Percentiles rank a stretch among this genome's conserved stretches.
These are phyloP conservation scores for Cetraspora pellucida DNA, from an alignment of 192 early-diverging fungal species.

Conservation along the genomic window DNA sequence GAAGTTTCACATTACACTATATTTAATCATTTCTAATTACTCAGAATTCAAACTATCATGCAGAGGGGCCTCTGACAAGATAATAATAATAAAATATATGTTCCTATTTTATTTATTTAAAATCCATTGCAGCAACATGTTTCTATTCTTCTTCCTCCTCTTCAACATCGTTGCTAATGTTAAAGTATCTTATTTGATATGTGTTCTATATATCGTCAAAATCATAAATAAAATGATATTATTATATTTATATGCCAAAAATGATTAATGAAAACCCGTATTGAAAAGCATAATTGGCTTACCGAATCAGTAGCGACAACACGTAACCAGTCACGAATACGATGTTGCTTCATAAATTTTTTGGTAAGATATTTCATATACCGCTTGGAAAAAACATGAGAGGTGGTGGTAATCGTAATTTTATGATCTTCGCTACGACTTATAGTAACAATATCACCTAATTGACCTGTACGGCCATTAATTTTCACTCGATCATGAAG, in stretches of 20 bases:
- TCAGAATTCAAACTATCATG: too few relatives aligned
- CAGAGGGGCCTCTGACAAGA: too few relatives aligned
- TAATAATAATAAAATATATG: not conserved
- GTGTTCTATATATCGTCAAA: slow-evolving; percentile 43
- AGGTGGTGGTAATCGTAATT: slow-evolving; percentile 78
- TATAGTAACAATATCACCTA: slow-evolving; percentile 84
- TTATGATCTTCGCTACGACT: slow-evolving; percentile 69
- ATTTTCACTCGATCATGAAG: slow-evolving; percentile 99
- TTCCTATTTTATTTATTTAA: not conserved
- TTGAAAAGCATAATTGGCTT: not conserved
- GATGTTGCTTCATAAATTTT: slow-evolving; percentile 99
- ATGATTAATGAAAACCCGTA: not conserved
- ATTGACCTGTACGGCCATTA: slow-evolving; percentile 93
- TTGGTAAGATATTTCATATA: slow-evolving; percentile 99
- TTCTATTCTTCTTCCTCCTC: slow-evolving; percentile 73
- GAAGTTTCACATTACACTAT: too few relatives aligned
- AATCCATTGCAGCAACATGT: not conserved
- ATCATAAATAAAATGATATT: not conserved
- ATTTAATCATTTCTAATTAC: too few relatives aligned
- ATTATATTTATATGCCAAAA: not conserved
- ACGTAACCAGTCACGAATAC: slow-evolving; percentile 98
- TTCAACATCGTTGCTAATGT: slow-evolving; percentile 77
- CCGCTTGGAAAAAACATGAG: slow-evolving; percentile 89
- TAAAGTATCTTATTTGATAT: slow-evolving; percentile 97
- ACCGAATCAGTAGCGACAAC: slow-evolving; percentile 86